These are phyloP conservation scores for Citrus cavaleriei DNA, from an alignment of 345 rosid genomes.

Conservation along the genomic window DNA sequence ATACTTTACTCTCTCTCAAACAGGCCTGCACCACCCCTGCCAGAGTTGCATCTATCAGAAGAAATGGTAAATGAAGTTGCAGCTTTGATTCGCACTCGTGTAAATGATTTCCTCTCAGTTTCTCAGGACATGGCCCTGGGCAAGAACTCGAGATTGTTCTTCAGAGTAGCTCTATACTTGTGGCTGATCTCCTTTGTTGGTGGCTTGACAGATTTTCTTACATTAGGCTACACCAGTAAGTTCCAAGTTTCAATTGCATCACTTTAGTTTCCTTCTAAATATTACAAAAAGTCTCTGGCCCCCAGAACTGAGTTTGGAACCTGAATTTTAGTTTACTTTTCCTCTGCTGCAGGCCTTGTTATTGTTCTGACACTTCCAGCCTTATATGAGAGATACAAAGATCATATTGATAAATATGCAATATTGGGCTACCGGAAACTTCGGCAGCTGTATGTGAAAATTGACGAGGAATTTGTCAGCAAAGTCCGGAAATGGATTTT, in stretches of 20 bases:
- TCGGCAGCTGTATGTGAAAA: conserved; percentile 40
- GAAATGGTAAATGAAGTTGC: conserved; percentile 50
- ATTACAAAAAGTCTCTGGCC: background rate
- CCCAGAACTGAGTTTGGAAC: background rate
- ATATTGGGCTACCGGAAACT: conserved; percentile 29
- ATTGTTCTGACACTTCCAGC: conserved; percentile 66
- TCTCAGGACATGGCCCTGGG: conserved; percentile 76
- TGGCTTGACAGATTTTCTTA: conserved; percentile 67
- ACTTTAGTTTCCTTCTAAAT: background rate
- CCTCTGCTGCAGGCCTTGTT: conserved; percentile 54
- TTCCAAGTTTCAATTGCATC: conserved; percentile 4
- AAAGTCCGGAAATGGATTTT: conserved; percentile 43
- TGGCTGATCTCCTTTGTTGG: conserved; percentile 60
- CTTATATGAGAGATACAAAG: conserved; percentile 64
- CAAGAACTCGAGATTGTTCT: conserved; percentile 60
- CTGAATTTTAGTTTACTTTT: conserved; percentile 1
- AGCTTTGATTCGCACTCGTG: conserved; percentile 33
- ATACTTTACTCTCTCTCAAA: conserved; percentile 9
- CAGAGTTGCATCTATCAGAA: conserved; percentile 69
- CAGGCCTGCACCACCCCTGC: conserved; percentile 95
- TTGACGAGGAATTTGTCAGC: conserved; percentile 33
- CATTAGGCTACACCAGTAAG: conserved; percentile 73
- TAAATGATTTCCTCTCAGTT: conserved; percentile 58
- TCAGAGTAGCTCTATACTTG: conserved; percentile 54
- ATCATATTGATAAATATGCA: conserved; percentile 41